Evolutionary conservation across 495 filamentous ascomycete genomes (phyloP).

Genomic region (Hypoxylon crocopeplum): DNA sequence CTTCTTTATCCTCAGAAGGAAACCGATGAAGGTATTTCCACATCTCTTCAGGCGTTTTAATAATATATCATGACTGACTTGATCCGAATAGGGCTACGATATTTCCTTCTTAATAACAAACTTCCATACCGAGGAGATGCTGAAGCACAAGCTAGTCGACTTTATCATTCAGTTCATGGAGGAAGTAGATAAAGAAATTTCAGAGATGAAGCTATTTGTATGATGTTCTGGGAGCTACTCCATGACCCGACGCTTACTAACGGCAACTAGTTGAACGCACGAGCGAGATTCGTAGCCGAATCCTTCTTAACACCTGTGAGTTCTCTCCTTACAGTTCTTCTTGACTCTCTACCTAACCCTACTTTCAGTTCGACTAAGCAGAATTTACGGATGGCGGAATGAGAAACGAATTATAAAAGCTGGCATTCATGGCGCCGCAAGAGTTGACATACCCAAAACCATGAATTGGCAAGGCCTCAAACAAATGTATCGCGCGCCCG

Average conservation of each 20-base stretch:
- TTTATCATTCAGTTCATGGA: constrained; percentile 99
- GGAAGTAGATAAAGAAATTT: constrained; percentile 99
- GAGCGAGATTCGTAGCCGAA: constrained; percentile 97
- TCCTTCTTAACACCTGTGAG: constrained; percentile 95
- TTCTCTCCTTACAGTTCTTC: background rate
- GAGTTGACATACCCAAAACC: constrained; percentile 23
- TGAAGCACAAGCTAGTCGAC: constrained; percentile 98
- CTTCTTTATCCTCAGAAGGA: constrained; percentile 94
- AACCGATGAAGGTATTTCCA: constrained; percentile 82
- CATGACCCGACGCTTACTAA: constrained; percentile 31
- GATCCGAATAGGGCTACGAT: constrained; percentile 79
- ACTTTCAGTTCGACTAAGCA: constrained; percentile 39
- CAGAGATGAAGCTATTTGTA: constrained; percentile 99
- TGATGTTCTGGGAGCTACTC: constrained; percentile 43
- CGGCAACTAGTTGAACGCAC: constrained; percentile 79
- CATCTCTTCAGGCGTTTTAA: background rate
- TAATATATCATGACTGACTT: constrained; percentile 4
- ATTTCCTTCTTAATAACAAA: constrained; percentile 99
- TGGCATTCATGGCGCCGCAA: constrained; percentile 9
- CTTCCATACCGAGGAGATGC: constrained; percentile 95
- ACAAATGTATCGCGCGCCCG: background rate
- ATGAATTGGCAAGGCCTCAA: background rate
- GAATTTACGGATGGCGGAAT: background rate
- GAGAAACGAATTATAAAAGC: constrained; percentile 9
- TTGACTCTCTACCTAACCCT: constrained; percentile 5